A percentile compares a stretch with the other conserved stretches of the same genome.
Conservation (phyloP, 306 rosid species). For the Acacia confusa region DNA sequence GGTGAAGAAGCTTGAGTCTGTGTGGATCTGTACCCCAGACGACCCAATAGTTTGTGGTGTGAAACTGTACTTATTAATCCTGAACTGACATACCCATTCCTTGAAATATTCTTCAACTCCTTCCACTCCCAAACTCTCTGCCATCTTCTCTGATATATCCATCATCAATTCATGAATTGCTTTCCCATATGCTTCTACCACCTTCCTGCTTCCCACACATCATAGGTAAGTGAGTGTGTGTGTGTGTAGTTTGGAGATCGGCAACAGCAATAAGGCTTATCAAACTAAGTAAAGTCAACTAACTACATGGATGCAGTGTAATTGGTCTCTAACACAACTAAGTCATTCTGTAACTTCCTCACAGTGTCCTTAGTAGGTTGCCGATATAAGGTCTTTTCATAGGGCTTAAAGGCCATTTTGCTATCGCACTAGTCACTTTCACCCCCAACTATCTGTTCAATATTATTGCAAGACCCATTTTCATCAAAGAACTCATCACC, state of each 20-base stretch:
- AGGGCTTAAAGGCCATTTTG: too few relatives aligned
- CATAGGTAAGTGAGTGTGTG: background rate
- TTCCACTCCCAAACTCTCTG: slow-evolving; percentile 42
- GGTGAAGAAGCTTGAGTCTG: slow-evolving; percentile 58
- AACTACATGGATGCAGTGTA: too few relatives aligned
- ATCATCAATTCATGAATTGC: slow-evolving; percentile 44
- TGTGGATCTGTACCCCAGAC: slow-evolving; percentile 50
- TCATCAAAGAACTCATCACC: background rate
- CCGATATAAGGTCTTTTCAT: too few relatives aligned
- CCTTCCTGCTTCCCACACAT: slow-evolving; percentile 2
- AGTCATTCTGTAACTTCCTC: too few relatives aligned
- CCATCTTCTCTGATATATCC: slow-evolving; percentile 48
- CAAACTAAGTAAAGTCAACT: background rate
- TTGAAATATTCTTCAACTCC: slow-evolving; percentile 28
- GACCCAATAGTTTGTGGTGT: slow-evolving; percentile 52
- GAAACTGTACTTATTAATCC: slow-evolving; percentile 65
- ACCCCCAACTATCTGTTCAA: too few relatives aligned
- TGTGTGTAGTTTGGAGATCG: background rate
- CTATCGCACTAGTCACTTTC: too few relatives aligned
- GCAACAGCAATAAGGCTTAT: background rate
- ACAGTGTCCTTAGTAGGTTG: too few relatives aligned
- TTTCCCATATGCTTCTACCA: slow-evolving; percentile 58
- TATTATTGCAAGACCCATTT: background rate
- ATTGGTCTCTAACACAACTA: too few relatives aligned
- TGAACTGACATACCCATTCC: slow-evolving; percentile 53